Conservation (phyloP, 305 asterid species). For the Solanum hybrid region DNA sequence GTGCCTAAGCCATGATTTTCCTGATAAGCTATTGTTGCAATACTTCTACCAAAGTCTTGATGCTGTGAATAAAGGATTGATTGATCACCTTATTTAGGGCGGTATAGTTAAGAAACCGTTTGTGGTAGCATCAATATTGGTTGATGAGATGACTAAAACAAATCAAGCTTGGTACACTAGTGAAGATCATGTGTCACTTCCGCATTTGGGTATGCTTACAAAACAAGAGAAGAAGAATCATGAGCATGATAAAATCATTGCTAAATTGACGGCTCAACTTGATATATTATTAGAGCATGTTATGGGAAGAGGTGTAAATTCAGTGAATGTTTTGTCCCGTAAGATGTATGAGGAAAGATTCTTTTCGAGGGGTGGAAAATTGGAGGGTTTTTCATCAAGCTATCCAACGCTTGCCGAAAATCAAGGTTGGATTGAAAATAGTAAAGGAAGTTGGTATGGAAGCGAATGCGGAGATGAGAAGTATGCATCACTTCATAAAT, state of each 20-base stretch:
- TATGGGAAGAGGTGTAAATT: background rate
- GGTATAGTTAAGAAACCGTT: background rate
- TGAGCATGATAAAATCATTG: background rate
- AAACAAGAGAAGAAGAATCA: background rate
- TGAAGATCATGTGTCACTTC: background rate
- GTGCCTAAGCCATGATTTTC: background rate
- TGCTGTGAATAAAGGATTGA: background rate
- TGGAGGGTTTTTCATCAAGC: background rate
- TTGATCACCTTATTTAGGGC: background rate
- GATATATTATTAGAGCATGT: background rate
- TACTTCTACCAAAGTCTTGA: background rate
- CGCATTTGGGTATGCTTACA: background rate
- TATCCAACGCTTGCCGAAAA: background rate
- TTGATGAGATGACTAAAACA: too few species aligned
- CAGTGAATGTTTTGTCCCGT: background rate
- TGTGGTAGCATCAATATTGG: background rate
- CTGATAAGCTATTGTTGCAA: background rate
- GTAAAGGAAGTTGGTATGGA: background rate
- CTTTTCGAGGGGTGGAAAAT: background rate
- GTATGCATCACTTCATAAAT: background rate
- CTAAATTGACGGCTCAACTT: background rate
- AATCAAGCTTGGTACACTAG: background rate
- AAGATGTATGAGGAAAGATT: background rate
- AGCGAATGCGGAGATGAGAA: background rate
- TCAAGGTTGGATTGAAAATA: background rate